Base-by-base conservation (phyloP, 1,139 yeast genomes). In the Hanseniaspora gamundiae region DNA sequence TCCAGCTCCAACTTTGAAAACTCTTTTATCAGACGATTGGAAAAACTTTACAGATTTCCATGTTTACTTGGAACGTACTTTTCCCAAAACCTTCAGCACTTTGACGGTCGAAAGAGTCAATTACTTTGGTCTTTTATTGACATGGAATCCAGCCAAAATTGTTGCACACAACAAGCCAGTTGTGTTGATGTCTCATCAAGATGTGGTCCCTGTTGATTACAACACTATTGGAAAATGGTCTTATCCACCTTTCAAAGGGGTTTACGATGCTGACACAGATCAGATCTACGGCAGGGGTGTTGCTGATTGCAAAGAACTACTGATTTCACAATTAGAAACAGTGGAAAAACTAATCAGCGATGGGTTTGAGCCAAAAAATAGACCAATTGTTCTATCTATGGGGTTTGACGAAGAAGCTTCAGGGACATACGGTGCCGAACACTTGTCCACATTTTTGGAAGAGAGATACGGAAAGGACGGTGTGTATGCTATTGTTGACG, bases 141-240 rank as follows among this genome's bases (percentile, higher is more conserved):
- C 78, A 21, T 80, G 86, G 82, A 16, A 35, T 9, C 44, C 47
- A 2, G 33, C 24, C 3, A n/a, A 10, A 14, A 24, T 28, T 5
- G 28, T 7, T 7, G 39, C 42, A 4, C 30, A 28, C 2, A 76
- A 77, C 56, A 80, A 80, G 59, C 88, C 88, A 5, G 50, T 77
- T 8, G 57, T 80, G 56, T 62, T 80, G 41, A 70, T 76, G 58
- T 84, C 84, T 4, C 93, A 81, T 57, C 80, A 75, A 57, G 88
- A 80, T 55, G 79, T 76, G 2, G 88, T 80, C 16, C 88, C 88
- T 0, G 78, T 80, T n/a, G 76, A 73, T 50, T 58, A 63, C 24
- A 74, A 67, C 20, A 70, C 80, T 10, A 56, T 69, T 27, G 62
- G 53, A 28, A 66, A 68, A 39, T 80, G 88, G 88, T 65, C 66